These are phyloP conservation scores for Monosporascus sp. DNA, from an alignment of 2,329 filamentous ascomycete genomes.

Conservation along the genomic window DNA sequence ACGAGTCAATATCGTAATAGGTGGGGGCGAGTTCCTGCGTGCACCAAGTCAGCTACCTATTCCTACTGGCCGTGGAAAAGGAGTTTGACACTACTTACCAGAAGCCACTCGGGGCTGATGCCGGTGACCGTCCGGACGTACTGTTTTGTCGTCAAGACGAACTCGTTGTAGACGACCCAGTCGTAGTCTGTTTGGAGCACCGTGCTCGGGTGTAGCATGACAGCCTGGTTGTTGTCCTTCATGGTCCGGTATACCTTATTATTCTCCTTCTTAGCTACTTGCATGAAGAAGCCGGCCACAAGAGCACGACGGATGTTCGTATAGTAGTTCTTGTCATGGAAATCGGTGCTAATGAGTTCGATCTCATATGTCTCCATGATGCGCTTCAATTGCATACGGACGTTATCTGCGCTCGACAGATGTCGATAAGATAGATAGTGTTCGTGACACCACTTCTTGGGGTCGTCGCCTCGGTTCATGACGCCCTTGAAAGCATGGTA, in stretches of 20 bases:
- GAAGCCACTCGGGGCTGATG: conserved; percentile 87
- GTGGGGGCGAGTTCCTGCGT: conserved; percentile 80
- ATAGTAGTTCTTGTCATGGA: conserved; percentile 96
- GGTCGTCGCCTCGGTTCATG: conserved; percentile 59
- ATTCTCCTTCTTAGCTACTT: conserved; percentile 89
- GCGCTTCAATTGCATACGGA: conserved; percentile 82
- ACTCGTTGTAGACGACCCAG: conserved; percentile 98
- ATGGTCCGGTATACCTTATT: conserved; percentile 90
- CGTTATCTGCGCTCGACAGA: conserved; percentile 87
- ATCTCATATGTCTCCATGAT: conserved; percentile 94
- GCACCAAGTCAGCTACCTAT: conserved; percentile 24
- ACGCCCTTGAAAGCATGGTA: conserved; percentile 93
- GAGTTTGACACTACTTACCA: conserved; percentile 50
- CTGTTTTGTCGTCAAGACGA: conserved; percentile 96
- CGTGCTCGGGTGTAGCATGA: conserved; percentile 88
- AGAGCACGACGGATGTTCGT: conserved; percentile 92
- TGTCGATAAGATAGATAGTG: conserved; percentile 90
- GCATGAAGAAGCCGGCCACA: conserved; percentile 98
- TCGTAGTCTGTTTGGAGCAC: conserved; percentile 84
- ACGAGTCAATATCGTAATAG: conserved; percentile 83
- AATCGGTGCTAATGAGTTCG: conserved; percentile 81
- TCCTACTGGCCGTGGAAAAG: background rate
- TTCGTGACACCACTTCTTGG: conserved; percentile 92
- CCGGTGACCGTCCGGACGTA: conserved; percentile 93
- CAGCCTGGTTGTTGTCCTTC: conserved; percentile 93